Conservation (phyloP, 257 asterid species). For the Plantago elongata region DNA sequence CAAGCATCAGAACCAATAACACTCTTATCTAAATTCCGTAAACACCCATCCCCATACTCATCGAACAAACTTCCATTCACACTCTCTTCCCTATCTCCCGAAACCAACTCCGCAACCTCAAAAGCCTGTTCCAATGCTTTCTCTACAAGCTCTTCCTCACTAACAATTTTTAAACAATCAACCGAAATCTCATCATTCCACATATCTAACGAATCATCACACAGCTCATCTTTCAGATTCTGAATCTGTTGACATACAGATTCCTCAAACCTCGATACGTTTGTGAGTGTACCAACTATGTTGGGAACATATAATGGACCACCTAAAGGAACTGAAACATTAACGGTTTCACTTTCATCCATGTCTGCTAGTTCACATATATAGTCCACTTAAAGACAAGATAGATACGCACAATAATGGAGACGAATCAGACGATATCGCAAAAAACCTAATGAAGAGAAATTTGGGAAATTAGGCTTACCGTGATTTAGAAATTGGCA, state of each 20-base stretch:
- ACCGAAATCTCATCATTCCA: slow-evolving; percentile 58
- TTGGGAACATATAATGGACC: slow-evolving; percentile 63
- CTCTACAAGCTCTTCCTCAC: slow-evolving; percentile 70
- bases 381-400: too few relatives aligned
- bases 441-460: too few relatives aligned
- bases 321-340: slow-evolving; percentile 66
- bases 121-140: slow-evolving; percentile 82
- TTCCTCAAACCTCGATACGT: slow-evolving; percentile 52
- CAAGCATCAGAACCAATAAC: slow-evolving; percentile 29
- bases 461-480: too few relatives aligned
- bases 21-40: slow-evolving; percentile 17
- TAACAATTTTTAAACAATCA: slow-evolving; percentile 68
- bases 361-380: too few relatives aligned
- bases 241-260: slow-evolving; percentile 50
- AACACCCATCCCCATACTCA: background rate
- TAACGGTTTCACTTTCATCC: too few relatives aligned
- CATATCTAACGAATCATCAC: slow-evolving; percentile 29
- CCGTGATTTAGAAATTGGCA: too few relatives aligned
- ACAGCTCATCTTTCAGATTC: slow-evolving; percentile 56
- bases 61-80: slow-evolving; percentile 30
- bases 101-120: slow-evolving; percentile 39
- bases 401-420: too few relatives aligned
- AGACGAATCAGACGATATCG: too few relatives aligned
- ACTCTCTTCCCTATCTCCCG: slow-evolving; percentile 29
- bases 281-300: slow-evolving; percentile 58